Percentiles rank a stretch among this genome's conserved stretches.
These are phyloP conservation scores for Pinus tabuliformis DNA, from an alignment of 75 land plant species.

Conservation along the genomic window DNA sequence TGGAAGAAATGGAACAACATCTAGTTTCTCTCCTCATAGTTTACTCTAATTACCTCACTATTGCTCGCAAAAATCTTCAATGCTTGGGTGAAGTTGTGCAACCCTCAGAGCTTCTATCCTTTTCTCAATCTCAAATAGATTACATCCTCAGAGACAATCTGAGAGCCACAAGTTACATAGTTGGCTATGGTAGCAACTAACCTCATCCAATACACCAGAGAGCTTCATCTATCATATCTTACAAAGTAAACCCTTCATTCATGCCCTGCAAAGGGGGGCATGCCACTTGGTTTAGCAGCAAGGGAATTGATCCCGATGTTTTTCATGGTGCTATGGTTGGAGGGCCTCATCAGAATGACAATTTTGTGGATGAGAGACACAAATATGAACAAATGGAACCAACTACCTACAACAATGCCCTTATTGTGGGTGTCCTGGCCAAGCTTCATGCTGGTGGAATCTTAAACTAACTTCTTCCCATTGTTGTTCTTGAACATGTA, in stretches of 20 bases:
- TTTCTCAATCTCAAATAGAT: too few relatives aligned
- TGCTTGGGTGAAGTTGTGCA: too few relatives aligned
- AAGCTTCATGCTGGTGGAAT: slow-evolving; percentile 40
- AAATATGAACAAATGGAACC: slow-evolving; percentile 93
- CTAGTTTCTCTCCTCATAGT: too few relatives aligned
- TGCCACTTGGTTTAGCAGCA: slow-evolving; percentile 57
- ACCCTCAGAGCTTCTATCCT: too few relatives aligned
- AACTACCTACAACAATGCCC: slow-evolving; percentile 89
- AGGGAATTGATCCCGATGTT: slow-evolving; percentile 71
- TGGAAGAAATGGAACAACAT: too few relatives aligned
- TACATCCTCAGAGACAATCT: too few relatives aligned
- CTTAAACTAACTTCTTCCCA: slow-evolving; percentile 45
- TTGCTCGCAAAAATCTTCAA: too few relatives aligned
- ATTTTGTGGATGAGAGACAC: slow-evolving; percentile 76
- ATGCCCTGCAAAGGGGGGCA: slow-evolving; percentile 83
- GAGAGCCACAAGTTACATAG: too few relatives aligned
- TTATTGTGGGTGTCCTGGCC: slow-evolving; percentile 76
- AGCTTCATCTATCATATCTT: slow-evolving; percentile 78
- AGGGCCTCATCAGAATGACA: slow-evolving; percentile 87
- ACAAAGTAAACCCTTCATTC: slow-evolving; percentile 49
- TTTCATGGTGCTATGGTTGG: slow-evolving; percentile 87
- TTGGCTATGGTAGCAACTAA: too few relatives aligned
- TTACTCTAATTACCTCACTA: too few relatives aligned
- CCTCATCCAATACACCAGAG: slow-evolving; percentile 52
- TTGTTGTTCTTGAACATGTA: too few relatives aligned